These are phyloP conservation scores for Nothophoma quercina DNA, from an alignment of 2,329 filamentous ascomycete species.

Conservation along the genomic window DNA sequence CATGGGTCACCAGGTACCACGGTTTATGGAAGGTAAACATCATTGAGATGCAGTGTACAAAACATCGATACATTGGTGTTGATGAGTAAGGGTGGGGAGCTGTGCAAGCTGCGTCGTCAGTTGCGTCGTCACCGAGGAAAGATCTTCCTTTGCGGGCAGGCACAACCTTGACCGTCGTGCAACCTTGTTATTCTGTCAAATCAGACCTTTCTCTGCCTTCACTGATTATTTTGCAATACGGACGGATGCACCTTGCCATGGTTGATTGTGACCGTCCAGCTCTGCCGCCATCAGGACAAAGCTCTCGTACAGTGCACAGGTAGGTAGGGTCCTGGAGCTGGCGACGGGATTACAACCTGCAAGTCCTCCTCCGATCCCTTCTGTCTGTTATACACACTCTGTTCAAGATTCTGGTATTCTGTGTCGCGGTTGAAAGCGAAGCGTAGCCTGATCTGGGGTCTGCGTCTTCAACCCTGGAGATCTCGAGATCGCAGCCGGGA, in stretches of 20 bases:
- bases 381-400: neutral
- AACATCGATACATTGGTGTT: conserved; percentile 3
- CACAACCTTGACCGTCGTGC: conserved; percentile 4
- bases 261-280: neutral
- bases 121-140: conserved; percentile 9
- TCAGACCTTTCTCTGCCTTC: neutral
- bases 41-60: neutral
- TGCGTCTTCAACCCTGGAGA: neutral
- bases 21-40: conserved; percentile 6
- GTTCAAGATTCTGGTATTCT: neutral
- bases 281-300: neutral
- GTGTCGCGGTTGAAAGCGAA: neutral
- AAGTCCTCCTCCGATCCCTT: neutral
- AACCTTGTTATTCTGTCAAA: neutral
- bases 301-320: neutral
- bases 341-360: neutral
- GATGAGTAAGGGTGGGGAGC: conserved; percentile 9
- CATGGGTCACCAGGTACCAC: conserved; percentile 3
- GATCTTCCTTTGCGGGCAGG: neutral
- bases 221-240: neutral
- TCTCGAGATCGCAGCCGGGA: conserved; percentile 12
- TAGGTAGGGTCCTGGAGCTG: too few relatives aligned
- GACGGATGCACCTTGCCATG: neutral
- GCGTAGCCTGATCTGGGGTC: conserved; percentile 3
- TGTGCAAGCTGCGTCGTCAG: conserved; percentile 6